A percentile compares a stretch with the other conserved stretches of the same genome.
These are phyloP conservation scores for Syzygium jambos DNA, from an alignment of 345 rosid species.

Conservation along the genomic window DNA sequence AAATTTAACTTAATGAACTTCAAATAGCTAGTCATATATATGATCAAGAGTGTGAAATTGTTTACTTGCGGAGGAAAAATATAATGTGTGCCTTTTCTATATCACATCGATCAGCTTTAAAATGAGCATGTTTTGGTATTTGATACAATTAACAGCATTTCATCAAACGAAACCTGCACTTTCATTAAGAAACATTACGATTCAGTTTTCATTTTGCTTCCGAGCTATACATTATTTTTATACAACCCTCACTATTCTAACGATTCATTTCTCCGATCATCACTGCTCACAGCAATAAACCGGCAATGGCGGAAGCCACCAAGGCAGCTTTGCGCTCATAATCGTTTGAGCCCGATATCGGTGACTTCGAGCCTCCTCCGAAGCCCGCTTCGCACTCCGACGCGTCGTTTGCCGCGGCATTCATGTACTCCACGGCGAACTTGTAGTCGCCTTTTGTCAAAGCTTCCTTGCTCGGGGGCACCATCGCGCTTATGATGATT, in stretches of 20 bases:
- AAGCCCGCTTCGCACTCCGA: slow-evolving; percentile 12
- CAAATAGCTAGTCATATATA: neutral
- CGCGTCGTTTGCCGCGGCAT: slow-evolving; percentile 12
- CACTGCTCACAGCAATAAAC: slow-evolving; percentile 12
- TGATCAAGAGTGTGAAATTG: neutral
- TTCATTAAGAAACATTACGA: neutral
- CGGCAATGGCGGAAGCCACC: slow-evolving; percentile 21
- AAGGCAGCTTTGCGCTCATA: slow-evolving; percentile 3
- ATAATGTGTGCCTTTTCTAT: no score
- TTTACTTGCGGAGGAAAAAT: neutral
- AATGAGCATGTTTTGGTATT: neutral
- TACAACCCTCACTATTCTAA: neutral
- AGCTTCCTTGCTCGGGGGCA: slow-evolving; percentile 5
- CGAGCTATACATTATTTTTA: accelerated
- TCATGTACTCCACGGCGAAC: slow-evolving; percentile 8
- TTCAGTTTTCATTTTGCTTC: neutral
- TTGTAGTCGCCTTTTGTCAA: slow-evolving; percentile 16
- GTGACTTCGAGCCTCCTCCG: slow-evolving; percentile 8
- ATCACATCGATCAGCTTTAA: neutral
- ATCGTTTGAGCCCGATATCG: slow-evolving; percentile 8
- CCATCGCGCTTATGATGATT: slow-evolving; percentile 8
- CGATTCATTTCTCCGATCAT: neutral
- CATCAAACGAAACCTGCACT: neutral
- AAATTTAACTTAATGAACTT: neutral
- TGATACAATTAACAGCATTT: neutral